Evolutionary conservation across 2,329 filamentous ascomycete genomes (phyloP).

Genomic region (Pseudogymnoascus sp.): DNA sequence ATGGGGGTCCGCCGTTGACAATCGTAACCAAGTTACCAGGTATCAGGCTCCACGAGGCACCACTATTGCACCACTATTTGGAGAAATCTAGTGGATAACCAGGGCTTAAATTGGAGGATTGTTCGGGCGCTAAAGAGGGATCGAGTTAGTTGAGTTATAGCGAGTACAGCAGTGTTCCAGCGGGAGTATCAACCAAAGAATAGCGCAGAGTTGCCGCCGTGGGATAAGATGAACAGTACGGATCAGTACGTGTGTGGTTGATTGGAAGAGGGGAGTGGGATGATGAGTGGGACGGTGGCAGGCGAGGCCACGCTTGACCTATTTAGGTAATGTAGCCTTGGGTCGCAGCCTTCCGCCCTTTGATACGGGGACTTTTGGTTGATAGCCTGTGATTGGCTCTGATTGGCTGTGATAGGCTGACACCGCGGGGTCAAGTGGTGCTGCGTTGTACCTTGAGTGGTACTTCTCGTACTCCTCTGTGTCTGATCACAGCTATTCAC

Average conservation of each 20-base stretch:
- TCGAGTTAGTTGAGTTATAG: background rate
- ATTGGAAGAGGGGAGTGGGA: slow-evolving; percentile 6
- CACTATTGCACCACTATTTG: background rate
- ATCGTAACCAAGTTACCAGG: slow-evolving; percentile 3
- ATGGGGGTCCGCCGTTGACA: background rate
- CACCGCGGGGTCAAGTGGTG: slow-evolving; percentile 5
- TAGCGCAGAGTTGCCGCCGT: background rate
- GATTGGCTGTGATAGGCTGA: background rate
- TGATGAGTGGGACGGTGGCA: slow-evolving; percentile 1
- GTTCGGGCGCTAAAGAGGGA: background rate
- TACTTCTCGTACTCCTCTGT: background rate
- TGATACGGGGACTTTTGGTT: background rate
- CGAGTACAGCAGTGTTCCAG: background rate
- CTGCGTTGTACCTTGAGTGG: slow-evolving; percentile 6
- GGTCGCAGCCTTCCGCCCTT: background rate
- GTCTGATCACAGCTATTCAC: background rate
- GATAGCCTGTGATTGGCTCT: background rate
- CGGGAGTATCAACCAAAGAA: background rate
- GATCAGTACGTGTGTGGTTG: slow-evolving; percentile 3
- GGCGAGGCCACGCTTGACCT: slow-evolving; percentile 6
- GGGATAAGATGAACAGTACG: background rate
- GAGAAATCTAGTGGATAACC: background rate
- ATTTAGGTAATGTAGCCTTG: background rate
- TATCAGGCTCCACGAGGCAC: slow-evolving; percentile 1
- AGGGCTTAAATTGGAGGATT: background rate